Base-by-base conservation (phyloP, 352 stramenopile species). In the Paralagenidium karlingii region DNA sequence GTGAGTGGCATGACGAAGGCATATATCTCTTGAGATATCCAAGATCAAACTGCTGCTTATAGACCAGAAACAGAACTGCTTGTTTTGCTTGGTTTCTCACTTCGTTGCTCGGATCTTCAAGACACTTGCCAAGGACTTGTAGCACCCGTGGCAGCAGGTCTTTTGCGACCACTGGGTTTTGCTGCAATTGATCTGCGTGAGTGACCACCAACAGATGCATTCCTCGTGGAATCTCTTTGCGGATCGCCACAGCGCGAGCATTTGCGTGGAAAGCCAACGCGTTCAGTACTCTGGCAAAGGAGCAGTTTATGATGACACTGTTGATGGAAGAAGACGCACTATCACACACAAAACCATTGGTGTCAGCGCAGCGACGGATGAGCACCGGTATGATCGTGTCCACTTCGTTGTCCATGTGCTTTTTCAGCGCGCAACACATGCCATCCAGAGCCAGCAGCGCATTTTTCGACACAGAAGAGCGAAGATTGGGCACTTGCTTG, bases 21-120 rank as follows among this genome's bases (percentile, higher is more conserved):
- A 85, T 22, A 36, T 79, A 27, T 30, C 58, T 67, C 47, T 84
- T 84, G 22, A 86, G 53, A 16, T 51, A 54, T 3, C 67, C 60
- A 1, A 41, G 29, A n/a, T 65, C 50, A 22, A 83, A 61, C 20
- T 27, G 29, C 22, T 68, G 56, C 5, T 67, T 45, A 8, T 49
- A 48, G 30, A 55, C 36, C 7, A 89, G 46, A 22, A 74, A 71
- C 24, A 82, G 13, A 11, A 85, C 22, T 4, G 58, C 65, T 25
- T 82, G 69, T 33, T 86, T 86, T 1, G 71, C 68, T 0, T 58
- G 46, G 15, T 83, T 65, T 2, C 76, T 67, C 13, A 89, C 76
- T 45, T 86, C 67, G 36, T 85, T 86, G 45, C 76, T 65, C 8
- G 71, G 83, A 41, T 86, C 76, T 28, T 79, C 63, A 7, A 89